phyloP scores from a whole-genome alignment of 768 basidiomycete species.

The Calocybe gangraenosa region DNA sequence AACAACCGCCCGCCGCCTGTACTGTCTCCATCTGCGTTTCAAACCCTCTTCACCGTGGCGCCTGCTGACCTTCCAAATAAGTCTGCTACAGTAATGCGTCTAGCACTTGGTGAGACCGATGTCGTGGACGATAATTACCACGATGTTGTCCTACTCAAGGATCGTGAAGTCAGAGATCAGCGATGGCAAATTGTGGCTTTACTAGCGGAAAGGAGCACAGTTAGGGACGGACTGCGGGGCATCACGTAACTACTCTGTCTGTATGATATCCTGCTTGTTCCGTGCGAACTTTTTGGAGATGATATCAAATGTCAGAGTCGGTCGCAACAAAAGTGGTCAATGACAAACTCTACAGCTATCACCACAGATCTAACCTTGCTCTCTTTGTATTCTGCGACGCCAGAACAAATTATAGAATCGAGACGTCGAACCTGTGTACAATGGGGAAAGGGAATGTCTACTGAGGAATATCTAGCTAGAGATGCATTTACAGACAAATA shows the following conservation, averaged over 20 bases:
- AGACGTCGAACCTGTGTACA: slow-evolving; percentile 32
- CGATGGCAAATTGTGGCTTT: slow-evolving; percentile 78
- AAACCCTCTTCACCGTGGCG: slow-evolving; percentile 72
- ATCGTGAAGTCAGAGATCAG: slow-evolving; percentile 63
- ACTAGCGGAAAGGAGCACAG: slow-evolving; percentile 67
- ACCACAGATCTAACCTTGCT: slow-evolving; percentile 20
- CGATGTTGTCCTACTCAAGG: slow-evolving; percentile 49
- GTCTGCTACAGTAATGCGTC: slow-evolving; percentile 71
- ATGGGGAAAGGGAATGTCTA: slow-evolving; percentile 41
- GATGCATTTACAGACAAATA: slow-evolving; percentile 34
- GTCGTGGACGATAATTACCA: slow-evolving; percentile 48
- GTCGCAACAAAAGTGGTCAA: too few relatives aligned
- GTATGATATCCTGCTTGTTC: too few relatives aligned
- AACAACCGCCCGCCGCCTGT: slow-evolving; percentile 37
- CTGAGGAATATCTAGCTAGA: slow-evolving; percentile 43
- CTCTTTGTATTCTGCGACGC: slow-evolving; percentile 46
- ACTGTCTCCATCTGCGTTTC: slow-evolving; percentile 67
- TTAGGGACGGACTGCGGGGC: slow-evolving; percentile 41
- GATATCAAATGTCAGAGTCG: too few relatives aligned
- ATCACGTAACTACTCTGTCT: slow-evolving; percentile 5
- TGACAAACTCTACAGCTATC: background rate
- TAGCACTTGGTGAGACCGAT: slow-evolving; percentile 55
- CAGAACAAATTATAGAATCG: slow-evolving; percentile 37
- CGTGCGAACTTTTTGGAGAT: too few relatives aligned
- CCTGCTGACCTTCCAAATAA: slow-evolving; percentile 77